Conservation (phyloP, 805 yeast species). For the Torulaspora indica region DNA sequence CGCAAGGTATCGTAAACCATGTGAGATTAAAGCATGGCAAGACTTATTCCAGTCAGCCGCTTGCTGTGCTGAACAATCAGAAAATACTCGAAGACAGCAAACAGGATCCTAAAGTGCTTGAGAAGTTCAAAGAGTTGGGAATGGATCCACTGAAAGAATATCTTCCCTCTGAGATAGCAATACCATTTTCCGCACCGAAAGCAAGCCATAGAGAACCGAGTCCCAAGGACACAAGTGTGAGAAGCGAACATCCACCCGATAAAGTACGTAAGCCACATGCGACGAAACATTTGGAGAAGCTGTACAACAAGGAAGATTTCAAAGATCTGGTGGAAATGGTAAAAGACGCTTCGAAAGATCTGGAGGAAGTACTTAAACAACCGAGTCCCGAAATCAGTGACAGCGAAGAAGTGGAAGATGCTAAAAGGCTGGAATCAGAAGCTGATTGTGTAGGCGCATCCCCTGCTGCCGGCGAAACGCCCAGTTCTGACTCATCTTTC, state of each 20-base stretch:
- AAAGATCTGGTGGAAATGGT: constrained; percentile 29
- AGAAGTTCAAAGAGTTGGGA: constrained; percentile 26
- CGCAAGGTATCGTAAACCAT: constrained; percentile 78
- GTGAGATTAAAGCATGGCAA: constrained; percentile 68
- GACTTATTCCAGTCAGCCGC: constrained; percentile 65
- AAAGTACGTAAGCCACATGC: constrained; percentile 1
- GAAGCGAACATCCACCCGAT: background rate
- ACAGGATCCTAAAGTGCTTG: constrained; percentile 26
- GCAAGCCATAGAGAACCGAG: constrained; percentile 10
- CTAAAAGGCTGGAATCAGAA: background rate
- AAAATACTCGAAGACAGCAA: constrained; percentile 41
- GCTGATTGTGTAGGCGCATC: constrained; percentile 2
- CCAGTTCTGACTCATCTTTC: constrained; percentile 2
- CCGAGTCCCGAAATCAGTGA: constrained; percentile 13
- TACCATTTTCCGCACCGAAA: constrained; percentile 17
- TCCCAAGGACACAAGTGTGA: constrained; percentile 6
- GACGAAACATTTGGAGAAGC: constrained; percentile 24
- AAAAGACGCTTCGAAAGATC: constrained; percentile 28
- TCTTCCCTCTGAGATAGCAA: constrained; percentile 29
- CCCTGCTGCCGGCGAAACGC: background rate
- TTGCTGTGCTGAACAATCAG: constrained; percentile 66
- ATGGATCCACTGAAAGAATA: constrained; percentile 28
- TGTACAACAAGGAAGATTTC: constrained; percentile 30
- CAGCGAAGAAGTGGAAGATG: constrained; percentile 7
- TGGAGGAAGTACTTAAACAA: constrained; percentile 23